Evolutionary conservation across 2,329 filamentous ascomycete species (phyloP).

Genomic region (Trichoderma hamatum): DNA sequence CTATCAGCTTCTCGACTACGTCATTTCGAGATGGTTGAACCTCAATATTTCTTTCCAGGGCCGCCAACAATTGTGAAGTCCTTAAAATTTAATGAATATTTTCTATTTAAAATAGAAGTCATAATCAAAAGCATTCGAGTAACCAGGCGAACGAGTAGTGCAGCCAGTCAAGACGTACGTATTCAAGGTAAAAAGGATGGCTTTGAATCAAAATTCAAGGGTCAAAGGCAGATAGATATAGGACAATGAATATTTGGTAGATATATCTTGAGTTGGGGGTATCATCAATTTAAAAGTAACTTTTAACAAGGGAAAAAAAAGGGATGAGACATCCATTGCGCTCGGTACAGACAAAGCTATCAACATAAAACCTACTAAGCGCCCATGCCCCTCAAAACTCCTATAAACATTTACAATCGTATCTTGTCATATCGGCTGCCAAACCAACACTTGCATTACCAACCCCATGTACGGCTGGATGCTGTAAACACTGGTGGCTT

Average conservation of each 20-base stretch:
- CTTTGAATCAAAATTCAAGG: neutral
- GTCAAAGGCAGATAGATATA: neutral
- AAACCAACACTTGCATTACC: constrained; percentile 55
- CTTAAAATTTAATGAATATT: neutral
- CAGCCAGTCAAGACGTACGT: neutral
- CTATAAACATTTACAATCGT: neutral
- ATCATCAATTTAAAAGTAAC: neutral
- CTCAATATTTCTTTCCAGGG: neutral
- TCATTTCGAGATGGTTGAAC: neutral
- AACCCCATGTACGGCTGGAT: constrained; percentile 90
- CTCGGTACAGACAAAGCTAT: neutral
- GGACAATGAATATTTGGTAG: neutral
- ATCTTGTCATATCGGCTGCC: neutral
- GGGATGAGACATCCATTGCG: neutral
- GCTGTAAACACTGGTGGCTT: constrained; percentile 95
- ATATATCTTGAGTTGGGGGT: neutral
- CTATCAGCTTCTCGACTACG: neutral
- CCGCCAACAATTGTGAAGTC: neutral
- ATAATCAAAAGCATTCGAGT: neutral
- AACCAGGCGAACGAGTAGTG: neutral
- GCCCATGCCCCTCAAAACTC: neutral
- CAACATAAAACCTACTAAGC: neutral
- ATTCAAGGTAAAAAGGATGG: neutral
- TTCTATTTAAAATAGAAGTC: neutral
- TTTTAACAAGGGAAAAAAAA: neutral